phyloP scores from a whole-genome alignment of 169 alveolate genomes.

The Eimeria praecox region DNA sequence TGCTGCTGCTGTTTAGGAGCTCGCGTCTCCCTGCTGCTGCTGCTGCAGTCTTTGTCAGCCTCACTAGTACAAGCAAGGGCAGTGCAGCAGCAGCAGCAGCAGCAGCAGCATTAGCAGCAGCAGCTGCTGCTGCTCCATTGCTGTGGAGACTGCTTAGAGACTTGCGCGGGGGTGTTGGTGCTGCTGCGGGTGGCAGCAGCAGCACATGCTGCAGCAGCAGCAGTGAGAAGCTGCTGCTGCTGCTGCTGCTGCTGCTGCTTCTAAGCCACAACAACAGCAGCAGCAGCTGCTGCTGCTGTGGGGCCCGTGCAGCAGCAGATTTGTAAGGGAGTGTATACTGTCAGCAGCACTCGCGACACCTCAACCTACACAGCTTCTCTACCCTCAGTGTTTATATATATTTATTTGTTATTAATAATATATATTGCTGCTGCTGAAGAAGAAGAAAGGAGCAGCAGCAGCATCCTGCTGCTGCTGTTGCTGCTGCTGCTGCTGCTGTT shows the following conservation, averaged over 20 bases:
- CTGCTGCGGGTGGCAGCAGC: neutral
- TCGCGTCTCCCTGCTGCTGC: neutral
- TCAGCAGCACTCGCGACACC: neutral
- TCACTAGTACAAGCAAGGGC: neutral
- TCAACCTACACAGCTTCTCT: neutral
- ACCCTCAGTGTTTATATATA: neutral
- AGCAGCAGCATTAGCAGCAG: neutral
- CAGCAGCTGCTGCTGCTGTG: conserved; percentile 28
- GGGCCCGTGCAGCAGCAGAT: conserved; percentile 19
- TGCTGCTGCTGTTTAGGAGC: neutral
- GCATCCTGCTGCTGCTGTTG: conserved; percentile 5
- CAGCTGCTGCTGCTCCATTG: neutral
- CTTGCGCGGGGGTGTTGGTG: neutral
- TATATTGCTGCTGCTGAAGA: neutral
- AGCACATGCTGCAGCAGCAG: neutral
- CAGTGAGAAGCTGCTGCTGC: neutral
- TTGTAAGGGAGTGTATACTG: neutral
- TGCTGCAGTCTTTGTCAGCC: neutral
- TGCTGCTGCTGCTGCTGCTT: neutral
- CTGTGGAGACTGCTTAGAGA: neutral
- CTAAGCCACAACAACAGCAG: neutral
- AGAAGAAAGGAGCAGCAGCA: conserved; percentile 1
- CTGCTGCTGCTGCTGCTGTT: conserved; percentile 25
- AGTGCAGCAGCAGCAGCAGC: neutral
- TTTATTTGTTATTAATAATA: neutral